Conservation (phyloP, 169 alveolate genomes). For the Plasmodium ovale region DNA sequence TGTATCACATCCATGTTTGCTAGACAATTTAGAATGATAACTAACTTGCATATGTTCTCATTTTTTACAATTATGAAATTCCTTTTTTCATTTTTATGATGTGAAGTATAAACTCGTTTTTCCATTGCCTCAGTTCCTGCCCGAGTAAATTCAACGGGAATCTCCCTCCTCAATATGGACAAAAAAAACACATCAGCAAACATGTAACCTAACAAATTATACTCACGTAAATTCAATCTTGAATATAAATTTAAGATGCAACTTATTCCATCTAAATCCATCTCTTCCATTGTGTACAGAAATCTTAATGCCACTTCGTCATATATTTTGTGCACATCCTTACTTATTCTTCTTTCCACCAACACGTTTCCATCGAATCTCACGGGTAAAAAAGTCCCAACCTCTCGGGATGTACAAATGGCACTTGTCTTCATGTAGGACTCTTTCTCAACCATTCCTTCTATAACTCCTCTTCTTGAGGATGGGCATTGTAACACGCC, state of each 20-base stretch:
- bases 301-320: slow-evolving; percentile 52
- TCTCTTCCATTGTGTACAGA: slow-evolving; percentile 7
- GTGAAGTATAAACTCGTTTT: too few species aligned
- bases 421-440: not conserved
- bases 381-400: not conserved
- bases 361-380: slow-evolving; percentile 2
- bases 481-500: not conserved
- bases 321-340: slow-evolving; percentile 9
- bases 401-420: too few species aligned
- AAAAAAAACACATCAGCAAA: slow-evolving; percentile 55
- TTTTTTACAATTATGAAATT: not conserved
- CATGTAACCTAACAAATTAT: slow-evolving; percentile 28
- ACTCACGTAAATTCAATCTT: slow-evolving; percentile 15
- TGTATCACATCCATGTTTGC: slow-evolving; percentile 19
- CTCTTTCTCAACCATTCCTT: not conserved
- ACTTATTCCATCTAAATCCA: slow-evolving; percentile 40
- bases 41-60: slow-evolving; percentile 21
- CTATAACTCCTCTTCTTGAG: not conserved
- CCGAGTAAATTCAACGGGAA: not conserved
- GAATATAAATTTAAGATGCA: slow-evolving; percentile 50
- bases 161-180: not conserved
- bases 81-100: not conserved
- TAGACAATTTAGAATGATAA: slow-evolving; percentile 27
- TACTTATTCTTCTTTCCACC: not conserved
- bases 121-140: too few species aligned